phyloP scores from a whole-genome alignment of 306 rosid species.

The Quercus suber region DNA sequence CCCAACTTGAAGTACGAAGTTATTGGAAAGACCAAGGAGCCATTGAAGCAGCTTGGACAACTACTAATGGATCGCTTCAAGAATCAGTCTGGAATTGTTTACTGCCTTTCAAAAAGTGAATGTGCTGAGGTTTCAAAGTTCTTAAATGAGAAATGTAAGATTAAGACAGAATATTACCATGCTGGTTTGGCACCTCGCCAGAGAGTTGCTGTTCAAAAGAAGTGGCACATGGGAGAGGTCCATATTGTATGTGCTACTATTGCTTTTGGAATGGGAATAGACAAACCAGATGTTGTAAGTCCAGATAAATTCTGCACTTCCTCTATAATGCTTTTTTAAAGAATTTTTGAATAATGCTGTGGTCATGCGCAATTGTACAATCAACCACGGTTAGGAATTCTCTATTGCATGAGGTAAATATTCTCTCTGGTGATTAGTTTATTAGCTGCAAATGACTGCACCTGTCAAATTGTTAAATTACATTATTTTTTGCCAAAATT shows the following conservation, averaged over 20 bases:
- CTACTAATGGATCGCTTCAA: constrained; percentile 61
- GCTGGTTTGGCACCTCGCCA: constrained; percentile 84
- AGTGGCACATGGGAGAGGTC: constrained; percentile 85
- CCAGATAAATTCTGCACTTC: constrained; percentile 22
- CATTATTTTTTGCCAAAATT: neutral
- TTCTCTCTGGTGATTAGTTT: neutral
- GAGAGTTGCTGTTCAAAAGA: constrained; percentile 82
- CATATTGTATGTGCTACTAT: constrained; percentile 90
- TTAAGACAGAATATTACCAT: constrained; percentile 80
- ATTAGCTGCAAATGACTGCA: neutral
- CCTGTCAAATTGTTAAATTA: neutral
- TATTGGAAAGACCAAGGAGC: constrained; percentile 69
- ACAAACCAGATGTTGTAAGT: constrained; percentile 97
- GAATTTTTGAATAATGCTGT: constrained; percentile 15
- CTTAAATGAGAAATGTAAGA: constrained; percentile 62
- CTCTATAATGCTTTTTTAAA: neutral
- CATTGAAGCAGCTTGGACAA: constrained; percentile 73
- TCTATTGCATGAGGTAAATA: neutral
- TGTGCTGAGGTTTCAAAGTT: constrained; percentile 77
- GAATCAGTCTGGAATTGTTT: constrained; percentile 78
- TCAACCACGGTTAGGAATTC: constrained; percentile 10
- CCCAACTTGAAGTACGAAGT: constrained; percentile 95
- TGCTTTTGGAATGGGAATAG: constrained; percentile 99
- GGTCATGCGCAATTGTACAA: constrained; percentile 16
- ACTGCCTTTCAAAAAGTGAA: constrained; percentile 95